Evolutionary conservation across 495 filamentous ascomycete genomes (phyloP).

Genomic region (Neurospora pannonica): DNA sequence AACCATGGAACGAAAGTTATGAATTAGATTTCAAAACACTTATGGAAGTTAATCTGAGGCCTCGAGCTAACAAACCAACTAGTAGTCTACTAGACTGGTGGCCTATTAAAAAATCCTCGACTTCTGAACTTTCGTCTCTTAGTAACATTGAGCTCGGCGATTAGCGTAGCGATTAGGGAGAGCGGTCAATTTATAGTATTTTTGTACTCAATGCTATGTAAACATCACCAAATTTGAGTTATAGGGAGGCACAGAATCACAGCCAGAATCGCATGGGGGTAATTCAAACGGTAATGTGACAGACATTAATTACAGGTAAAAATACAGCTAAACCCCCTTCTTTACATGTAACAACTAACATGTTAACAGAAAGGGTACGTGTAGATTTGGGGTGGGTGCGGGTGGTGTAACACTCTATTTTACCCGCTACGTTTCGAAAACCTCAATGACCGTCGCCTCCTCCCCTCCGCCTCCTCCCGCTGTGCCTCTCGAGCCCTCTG

Average conservation of each 20-base stretch:
- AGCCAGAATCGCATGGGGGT: too few relatives aligned
- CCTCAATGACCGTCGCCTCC: not conserved
- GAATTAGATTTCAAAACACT: not conserved
- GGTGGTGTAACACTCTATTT: not conserved
- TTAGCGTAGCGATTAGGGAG: not conserved
- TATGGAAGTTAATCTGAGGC: not conserved
- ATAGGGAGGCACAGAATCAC: too few relatives aligned
- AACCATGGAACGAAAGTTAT: not conserved
- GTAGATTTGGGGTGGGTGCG: not conserved
- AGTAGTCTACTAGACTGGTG: not conserved
- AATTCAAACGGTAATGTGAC: not conserved
- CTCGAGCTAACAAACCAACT: not conserved
- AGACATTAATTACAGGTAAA: not conserved
- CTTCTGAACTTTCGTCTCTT: not conserved
- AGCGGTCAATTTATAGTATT: not conserved
- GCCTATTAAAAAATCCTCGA: not conserved
- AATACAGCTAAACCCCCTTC: not conserved
- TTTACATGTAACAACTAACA: not conserved
- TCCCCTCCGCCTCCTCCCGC: not conserved
- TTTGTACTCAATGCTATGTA: not conserved
- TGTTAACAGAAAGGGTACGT: not conserved
- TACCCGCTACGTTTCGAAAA: not conserved
- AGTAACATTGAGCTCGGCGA: not conserved
- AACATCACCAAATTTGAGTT: not conserved
- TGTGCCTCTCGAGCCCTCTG: not conserved